Conservation (phyloP, 2,329 filamentous ascomycete species). For the Tolypocladium ovalisporum region DNA sequence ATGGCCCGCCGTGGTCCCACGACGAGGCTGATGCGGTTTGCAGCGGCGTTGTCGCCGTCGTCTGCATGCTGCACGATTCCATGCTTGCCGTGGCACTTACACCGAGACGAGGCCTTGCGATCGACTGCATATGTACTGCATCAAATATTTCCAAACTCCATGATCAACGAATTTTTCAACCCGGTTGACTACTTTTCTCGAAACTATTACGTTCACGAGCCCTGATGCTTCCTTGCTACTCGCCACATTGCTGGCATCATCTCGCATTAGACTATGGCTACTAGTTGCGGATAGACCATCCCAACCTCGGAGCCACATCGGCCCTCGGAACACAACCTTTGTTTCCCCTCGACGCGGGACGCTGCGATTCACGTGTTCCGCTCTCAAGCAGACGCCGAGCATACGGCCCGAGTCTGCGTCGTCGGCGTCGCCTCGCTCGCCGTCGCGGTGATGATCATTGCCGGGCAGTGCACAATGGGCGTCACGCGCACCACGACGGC, state of each 20-base stretch:
- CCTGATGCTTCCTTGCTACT: neutral
- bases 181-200: neutral
- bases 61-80: neutral
- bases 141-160: neutral
- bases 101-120: neutral
- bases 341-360: neutral
- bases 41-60: neutral
- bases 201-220: neutral
- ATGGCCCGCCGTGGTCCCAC: neutral
- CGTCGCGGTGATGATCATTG: constrained; percentile 9
- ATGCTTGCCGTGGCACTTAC: neutral
- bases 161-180: neutral
- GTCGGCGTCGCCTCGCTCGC: constrained; percentile 9
- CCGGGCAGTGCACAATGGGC: constrained; percentile 15
- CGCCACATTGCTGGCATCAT: neutral
- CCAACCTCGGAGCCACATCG: neutral
- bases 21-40: neutral
- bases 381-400: constrained; percentile 6
- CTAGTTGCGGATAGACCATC: neutral
- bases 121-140: neutral
- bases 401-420: constrained; percentile 17
- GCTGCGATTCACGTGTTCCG: neutral
- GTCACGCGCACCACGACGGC: constrained; percentile 9
- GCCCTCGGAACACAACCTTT: neutral
- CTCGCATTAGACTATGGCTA: neutral